phyloP scores from a whole-genome alignment of 2,329 filamentous ascomycete species.

The Aspergillus hiratsukae region DNA sequence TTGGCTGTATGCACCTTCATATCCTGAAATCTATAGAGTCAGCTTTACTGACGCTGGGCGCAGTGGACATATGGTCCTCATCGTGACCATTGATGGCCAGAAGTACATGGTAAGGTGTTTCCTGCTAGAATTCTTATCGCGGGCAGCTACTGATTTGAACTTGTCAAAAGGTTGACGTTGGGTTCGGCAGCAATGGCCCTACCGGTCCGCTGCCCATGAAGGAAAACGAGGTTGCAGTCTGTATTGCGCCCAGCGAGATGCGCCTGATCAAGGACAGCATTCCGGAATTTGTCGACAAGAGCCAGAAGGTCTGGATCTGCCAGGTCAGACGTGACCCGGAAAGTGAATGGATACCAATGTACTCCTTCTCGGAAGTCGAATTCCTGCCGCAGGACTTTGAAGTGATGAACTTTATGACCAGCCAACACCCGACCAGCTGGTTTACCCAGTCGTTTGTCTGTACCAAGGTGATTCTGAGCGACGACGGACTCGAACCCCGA shows the following conservation, averaged over 20 bases:
- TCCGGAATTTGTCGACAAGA: conserved; percentile 41
- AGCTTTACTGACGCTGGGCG: neutral
- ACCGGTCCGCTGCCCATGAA: conserved; percentile 54
- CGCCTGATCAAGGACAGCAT: conserved; percentile 50
- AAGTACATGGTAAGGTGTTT: conserved; percentile 36
- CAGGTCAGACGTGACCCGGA: conserved; percentile 51
- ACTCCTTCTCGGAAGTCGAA: conserved; percentile 63
- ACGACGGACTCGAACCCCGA: conserved; percentile 41
- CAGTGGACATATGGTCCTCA: conserved; percentile 56
- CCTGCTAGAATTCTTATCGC: neutral
- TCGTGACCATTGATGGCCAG: conserved; percentile 51
- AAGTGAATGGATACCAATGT: conserved; percentile 55
- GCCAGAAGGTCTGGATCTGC: conserved; percentile 58
- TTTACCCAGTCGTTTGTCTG: conserved; percentile 54
- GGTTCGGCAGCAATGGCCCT: conserved; percentile 60
- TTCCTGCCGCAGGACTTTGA: conserved; percentile 59
- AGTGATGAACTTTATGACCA: conserved; percentile 56
- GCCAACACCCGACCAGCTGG: conserved; percentile 46
- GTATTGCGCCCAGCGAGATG: conserved; percentile 53
- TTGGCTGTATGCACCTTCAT: conserved; percentile 40
- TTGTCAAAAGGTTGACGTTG: conserved; percentile 50
- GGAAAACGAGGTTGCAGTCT: conserved; percentile 34
- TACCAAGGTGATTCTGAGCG: conserved; percentile 51
- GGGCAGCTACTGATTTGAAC: conserved; percentile 26
- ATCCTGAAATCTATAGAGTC: neutral